Conservation (phyloP, 495 filamentous ascomycete species). For the Penicillium angulare region DNA sequence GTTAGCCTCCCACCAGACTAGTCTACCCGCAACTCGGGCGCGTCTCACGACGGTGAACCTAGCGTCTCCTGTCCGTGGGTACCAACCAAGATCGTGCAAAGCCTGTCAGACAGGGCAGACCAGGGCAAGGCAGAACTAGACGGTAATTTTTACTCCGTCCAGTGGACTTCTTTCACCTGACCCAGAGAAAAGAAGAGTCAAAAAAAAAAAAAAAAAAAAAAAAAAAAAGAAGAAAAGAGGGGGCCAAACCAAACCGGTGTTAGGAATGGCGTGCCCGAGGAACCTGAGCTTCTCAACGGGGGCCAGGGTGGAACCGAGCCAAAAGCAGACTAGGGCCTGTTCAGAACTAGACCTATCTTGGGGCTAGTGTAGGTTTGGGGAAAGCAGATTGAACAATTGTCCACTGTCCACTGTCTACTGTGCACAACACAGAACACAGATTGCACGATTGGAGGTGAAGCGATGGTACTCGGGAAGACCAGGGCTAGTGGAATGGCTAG, state of each 20-base stretch:
- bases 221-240: conserved; percentile 1
- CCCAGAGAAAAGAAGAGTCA: conserved; percentile 12
- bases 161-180: no score
- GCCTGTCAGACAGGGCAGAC: conserved; percentile 23
- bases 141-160: no score
- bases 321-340: conserved; percentile 21
- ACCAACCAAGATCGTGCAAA: conserved; percentile 33
- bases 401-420: neutral
- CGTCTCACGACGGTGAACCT: conserved; percentile 33
- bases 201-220: neutral
- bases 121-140: conserved; percentile 8
- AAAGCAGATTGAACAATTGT: conserved; percentile 8
- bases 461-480: conserved; percentile 32
- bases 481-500: conserved; percentile 19
- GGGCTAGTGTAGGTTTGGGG: conserved; percentile 43
- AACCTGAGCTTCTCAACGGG: conserved; percentile 23
- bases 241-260: conserved; percentile 12
- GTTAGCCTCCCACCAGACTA: conserved; percentile 38
- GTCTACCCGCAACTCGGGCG: conserved; percentile 44
- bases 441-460: no score
- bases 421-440: no score
- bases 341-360: conserved; percentile 25
- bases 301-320: conserved; percentile 17
- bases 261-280: conserved; percentile 43
- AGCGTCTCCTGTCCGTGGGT: conserved; percentile 37